Conservation (phyloP, 805 yeast species). For the Wickerhamiella cacticola region DNA sequence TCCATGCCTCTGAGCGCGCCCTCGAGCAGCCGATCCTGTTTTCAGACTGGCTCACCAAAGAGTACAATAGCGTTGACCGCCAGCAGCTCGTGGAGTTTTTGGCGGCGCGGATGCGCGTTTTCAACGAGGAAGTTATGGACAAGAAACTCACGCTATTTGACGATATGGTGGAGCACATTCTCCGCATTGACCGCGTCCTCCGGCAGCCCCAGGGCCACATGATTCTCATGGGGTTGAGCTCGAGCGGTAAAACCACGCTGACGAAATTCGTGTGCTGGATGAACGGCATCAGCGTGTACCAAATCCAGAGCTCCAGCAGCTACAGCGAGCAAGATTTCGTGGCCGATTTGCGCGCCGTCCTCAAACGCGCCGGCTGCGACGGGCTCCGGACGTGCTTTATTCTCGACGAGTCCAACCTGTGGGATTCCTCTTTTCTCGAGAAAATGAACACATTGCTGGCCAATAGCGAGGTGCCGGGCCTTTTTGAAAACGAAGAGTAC, state of each 20-base stretch:
- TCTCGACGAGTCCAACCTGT: conserved; percentile 67
- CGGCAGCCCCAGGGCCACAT: conserved; percentile 83
- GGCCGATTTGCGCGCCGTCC: conserved; percentile 40
- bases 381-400: conserved; percentile 60
- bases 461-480: conserved; percentile 83
- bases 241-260: conserved; percentile 70
- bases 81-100: conserved; percentile 43
- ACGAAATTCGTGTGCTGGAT: conserved; percentile 84
- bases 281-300: conserved; percentile 55
- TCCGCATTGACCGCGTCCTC: conserved; percentile 70
- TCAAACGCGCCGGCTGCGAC: conserved; percentile 39
- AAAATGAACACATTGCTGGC: conserved; percentile 89
- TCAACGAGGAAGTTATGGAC: conserved; percentile 67
- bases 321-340: conserved; percentile 60
- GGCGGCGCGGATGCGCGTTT: conserved; percentile 49
- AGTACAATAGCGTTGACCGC: conserved; percentile 45
- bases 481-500: conserved; percentile 66
- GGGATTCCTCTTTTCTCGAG: conserved; percentile 71
- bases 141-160: conserved; percentile 50
- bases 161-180: conserved; percentile 58
- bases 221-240: conserved; percentile 69
- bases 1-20: conserved; percentile 28
- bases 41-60: conserved; percentile 62
- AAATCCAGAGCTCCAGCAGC: conserved; percentile 42
- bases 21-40: conserved; percentile 46